Evolutionary conservation across 1,139 yeast species (phyloP).

Genomic region (Saccharomycopsis hybrid): DNA sequence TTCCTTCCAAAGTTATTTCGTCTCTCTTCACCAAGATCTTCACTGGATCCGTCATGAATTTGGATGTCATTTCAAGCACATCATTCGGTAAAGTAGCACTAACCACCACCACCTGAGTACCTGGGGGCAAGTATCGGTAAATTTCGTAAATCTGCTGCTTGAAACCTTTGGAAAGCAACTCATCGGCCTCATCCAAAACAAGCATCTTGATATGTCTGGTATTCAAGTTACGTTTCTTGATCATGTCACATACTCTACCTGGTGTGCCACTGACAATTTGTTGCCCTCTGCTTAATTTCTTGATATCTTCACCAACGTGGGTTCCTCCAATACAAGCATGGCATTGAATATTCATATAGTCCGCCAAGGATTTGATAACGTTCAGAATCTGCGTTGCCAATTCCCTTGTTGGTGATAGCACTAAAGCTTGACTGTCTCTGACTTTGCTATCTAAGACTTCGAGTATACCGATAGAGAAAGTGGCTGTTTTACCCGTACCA

Average conservation of each 20-base stretch:
- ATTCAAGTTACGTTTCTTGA: constrained; percentile 63
- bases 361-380: constrained; percentile 80
- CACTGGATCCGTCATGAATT: constrained; percentile 87
- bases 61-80: constrained; percentile 77
- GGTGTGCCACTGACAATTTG: constrained; percentile 98
- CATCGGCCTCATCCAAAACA: constrained; percentile 93
- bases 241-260: constrained; percentile 85
- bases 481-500: constrained; percentile 98
- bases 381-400: constrained; percentile 83
- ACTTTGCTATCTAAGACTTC: constrained; percentile 67
- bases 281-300: constrained; percentile 66
- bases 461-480: constrained; percentile 87
- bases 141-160: constrained; percentile 90
- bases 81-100: constrained; percentile 88
- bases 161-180: constrained; percentile 82
- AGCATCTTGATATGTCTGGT: constrained; percentile 75
- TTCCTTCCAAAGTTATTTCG: constrained; percentile 82
- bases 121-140: constrained; percentile 69
- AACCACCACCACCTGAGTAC: constrained; percentile 87
- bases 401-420: constrained; percentile 94
- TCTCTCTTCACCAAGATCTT: constrained; percentile 87
- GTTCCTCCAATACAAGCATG: constrained; percentile 96
- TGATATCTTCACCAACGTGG: constrained; percentile 72
- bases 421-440: constrained; percentile 73
- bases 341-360: constrained; percentile 73